These are phyloP conservation scores for Fusarium tricinctum DNA, from an alignment of 2,329 filamentous ascomycete species.

Conservation along the genomic window DNA sequence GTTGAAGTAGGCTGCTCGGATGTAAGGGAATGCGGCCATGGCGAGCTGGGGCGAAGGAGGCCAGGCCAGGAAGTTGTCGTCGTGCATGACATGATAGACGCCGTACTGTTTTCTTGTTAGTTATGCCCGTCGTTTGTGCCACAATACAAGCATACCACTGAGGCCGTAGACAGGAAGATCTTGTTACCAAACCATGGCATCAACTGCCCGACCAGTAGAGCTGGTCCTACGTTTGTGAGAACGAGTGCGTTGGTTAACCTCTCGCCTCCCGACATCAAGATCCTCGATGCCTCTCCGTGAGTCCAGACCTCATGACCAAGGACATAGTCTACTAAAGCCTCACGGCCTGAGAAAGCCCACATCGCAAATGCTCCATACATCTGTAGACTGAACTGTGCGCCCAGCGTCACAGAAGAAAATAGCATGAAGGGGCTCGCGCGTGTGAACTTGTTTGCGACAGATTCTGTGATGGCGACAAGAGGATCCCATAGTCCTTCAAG, in stretches of 20 bases:
- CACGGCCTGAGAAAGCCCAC: slow-evolving; percentile 66
- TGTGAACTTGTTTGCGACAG: slow-evolving; percentile 68
- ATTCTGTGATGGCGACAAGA: slow-evolving; percentile 76
- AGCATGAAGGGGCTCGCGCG: slow-evolving; percentile 73
- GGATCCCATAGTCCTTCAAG: slow-evolving; percentile 81
- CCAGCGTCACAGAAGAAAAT: slow-evolving; percentile 67
- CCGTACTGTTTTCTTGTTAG: slow-evolving; percentile 59
- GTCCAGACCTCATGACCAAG: slow-evolving; percentile 53
- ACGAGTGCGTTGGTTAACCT: slow-evolving; percentile 54
- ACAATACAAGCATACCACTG: slow-evolving; percentile 54
- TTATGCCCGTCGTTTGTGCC: no score
- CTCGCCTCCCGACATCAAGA: slow-evolving; percentile 48
- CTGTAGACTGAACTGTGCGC: slow-evolving; percentile 65
- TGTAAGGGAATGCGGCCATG: slow-evolving; percentile 64
- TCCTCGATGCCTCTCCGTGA: slow-evolving; percentile 45
- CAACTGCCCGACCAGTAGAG: slow-evolving; percentile 60
- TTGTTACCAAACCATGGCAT: slow-evolving; percentile 60
- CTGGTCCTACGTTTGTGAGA: slow-evolving; percentile 63
- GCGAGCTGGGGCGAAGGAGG: slow-evolving; percentile 67
- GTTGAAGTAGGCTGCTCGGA: slow-evolving; percentile 61
- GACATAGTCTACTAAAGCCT: slow-evolving; percentile 60
- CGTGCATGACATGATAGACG: slow-evolving; percentile 60
- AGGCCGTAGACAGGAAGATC: slow-evolving; percentile 59
- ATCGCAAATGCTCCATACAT: slow-evolving; percentile 67
- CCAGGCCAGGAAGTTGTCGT: slow-evolving; percentile 64